Evolutionary conservation across 495 filamentous ascomycete genomes (phyloP), one percentile per base, ranked within the genome.

Genomic region (Aspergillus diversus): DNA sequence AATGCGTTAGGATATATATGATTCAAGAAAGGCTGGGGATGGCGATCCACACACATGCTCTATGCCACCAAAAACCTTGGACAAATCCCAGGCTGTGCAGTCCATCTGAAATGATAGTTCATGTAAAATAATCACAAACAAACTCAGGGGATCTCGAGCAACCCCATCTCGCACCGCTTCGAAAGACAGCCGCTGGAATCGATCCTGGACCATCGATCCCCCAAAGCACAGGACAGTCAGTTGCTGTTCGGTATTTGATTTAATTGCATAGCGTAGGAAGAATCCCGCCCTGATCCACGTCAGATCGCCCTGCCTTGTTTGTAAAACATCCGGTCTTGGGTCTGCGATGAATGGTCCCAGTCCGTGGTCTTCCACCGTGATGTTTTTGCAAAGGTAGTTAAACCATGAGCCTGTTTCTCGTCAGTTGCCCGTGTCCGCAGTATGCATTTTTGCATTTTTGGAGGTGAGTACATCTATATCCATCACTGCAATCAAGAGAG

Each of bases 321-420:
- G 52, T 6, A 3, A 1, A 8, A 17, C 7, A n/a, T 15, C 11
- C 11, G 4, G 8, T 13, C 53, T 9, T 15, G 4, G 51, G 13
- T 54, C 51, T 12, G 55, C 4, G n/a, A 43, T 57, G 34, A 27
- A 11, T 15, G 34, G 33, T 8, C 27, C 13, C 12, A n/a, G 2
- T 12, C 35, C 34, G 12, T 33, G 15, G 9, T 17, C 12, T 16
- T 33, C 35, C 15, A 56, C 34, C 15, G 53, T 56, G 33, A 56
- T 56, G n/a, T 42, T 56, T 35, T 56, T 56, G 53, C 53, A 56
- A 11, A 56, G 53, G 33, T 56, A 56, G 35, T 56, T n/a, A 2
- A 56, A 39, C 53, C 53, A 56, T 33, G n/a, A n/a, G 53, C 33
- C 53, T 56, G 3, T 2, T 16, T 0, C 3, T 39, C 4, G 37